A percentile compares a stretch with the other conserved stretches of the same genome.
These are phyloP conservation scores for Monilinia vaccinii-corymbosi DNA, from an alignment of 2,329 filamentous ascomycete species.

Conservation along the genomic window DNA sequence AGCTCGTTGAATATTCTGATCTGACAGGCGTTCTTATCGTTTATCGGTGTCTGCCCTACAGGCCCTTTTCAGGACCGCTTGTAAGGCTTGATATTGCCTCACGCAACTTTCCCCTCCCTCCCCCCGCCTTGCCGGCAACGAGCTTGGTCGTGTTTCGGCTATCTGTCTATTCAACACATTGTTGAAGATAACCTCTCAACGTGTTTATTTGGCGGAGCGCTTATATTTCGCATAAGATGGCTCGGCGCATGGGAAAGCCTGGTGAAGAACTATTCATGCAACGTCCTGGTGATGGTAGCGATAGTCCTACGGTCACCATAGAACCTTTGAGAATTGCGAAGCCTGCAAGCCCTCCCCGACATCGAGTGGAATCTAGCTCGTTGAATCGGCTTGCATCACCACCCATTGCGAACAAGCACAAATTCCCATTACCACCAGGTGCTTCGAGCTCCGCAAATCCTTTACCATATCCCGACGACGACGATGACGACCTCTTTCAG, in stretches of 20 bases:
- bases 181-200: constrained; percentile 18
- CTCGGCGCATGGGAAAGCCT: constrained; percentile 48
- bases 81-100: not conserved
- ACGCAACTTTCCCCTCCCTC: constrained; percentile 2
- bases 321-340: constrained; percentile 82
- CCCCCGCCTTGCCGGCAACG: constrained; percentile 10
- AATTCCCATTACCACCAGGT: constrained; percentile 56
- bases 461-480: constrained; percentile 67
- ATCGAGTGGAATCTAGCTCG: constrained; percentile 30
- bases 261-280: constrained; percentile 78
- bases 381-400: constrained; percentile 40
- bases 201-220: constrained; percentile 18
- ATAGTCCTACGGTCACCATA: constrained; percentile 60
- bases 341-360: constrained; percentile 52
- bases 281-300: constrained; percentile 36
- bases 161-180: not conserved
- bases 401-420: constrained; percentile 42
- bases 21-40: constrained; percentile 5
- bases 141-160: not conserved
- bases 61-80: not conserved
- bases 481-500: constrained; percentile 35
- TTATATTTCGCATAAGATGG: constrained; percentile 25
- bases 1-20: not conserved
- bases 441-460: constrained; percentile 61
- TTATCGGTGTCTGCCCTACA: constrained; percentile 1